A percentile compares a stretch with the other conserved stretches of the same genome.
Conservation (phyloP, 1,284 basidiomycete species). For the Stygiomarasmius scandens region DNA sequence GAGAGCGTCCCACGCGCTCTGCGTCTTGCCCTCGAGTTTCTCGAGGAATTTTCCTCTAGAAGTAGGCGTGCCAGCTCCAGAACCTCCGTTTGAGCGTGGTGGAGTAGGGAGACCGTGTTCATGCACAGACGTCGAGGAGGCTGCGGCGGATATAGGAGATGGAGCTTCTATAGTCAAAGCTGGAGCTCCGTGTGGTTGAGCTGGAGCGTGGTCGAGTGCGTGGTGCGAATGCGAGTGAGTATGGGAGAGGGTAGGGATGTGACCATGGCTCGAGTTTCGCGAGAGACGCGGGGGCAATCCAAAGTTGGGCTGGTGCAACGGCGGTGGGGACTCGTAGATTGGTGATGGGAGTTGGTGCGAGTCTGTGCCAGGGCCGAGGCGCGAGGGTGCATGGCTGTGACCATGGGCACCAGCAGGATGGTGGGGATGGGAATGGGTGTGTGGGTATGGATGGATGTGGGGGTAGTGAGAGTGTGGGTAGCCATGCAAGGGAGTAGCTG, state of each 20-base stretch:
- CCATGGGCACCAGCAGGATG: background rate
- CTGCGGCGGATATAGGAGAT: background rate
- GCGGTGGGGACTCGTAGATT: background rate
- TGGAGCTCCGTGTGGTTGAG: background rate
- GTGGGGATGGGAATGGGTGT: background rate
- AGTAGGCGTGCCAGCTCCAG: background rate
- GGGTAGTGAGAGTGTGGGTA: slow-evolving; percentile 3
- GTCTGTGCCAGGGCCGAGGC: no score
- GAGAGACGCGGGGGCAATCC: background rate
- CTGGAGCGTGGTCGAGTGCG: background rate
- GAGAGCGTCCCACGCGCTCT: slow-evolving; percentile 11
- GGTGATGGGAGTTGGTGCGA: background rate
- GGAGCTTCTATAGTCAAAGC: background rate
- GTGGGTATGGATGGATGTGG: background rate
- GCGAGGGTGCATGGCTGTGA: no score
- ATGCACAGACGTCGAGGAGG: background rate
- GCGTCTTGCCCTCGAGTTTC: slow-evolving; percentile 11
- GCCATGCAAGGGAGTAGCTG: background rate
- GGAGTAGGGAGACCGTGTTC: background rate
- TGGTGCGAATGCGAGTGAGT: background rate
- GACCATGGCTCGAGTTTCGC: background rate
- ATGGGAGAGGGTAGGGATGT: background rate
- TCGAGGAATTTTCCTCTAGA: slow-evolving; percentile 11
- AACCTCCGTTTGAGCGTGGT: no score
- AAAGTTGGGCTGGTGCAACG: background rate